Evolutionary conservation across 768 basidiomycete species (phyloP).

Genomic region (Sutorius australiensis): DNA sequence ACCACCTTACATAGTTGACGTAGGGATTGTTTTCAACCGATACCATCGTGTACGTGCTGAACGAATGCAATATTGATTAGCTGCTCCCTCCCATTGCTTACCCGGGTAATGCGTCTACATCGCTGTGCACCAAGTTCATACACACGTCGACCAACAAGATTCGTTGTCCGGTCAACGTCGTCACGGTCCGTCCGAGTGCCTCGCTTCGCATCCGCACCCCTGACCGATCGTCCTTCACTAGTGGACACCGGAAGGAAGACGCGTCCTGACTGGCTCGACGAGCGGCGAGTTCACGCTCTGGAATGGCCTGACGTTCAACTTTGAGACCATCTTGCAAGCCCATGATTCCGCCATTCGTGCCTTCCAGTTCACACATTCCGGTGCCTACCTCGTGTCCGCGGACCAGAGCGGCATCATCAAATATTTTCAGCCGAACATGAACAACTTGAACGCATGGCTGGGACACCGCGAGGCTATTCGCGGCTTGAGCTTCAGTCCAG

Average conservation of each 20-base stretch:
- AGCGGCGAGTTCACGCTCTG: slow-evolving; percentile 98
- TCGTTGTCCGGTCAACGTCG: slow-evolving; percentile 93
- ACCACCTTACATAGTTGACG: slow-evolving; percentile 87
- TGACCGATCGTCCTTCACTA: slow-evolving; percentile 30
- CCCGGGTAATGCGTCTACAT: slow-evolving; percentile 85
- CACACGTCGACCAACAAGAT: slow-evolving; percentile 99
- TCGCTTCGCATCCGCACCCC: background rate
- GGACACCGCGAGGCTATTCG: slow-evolving; percentile 95
- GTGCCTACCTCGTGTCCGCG: slow-evolving; percentile 87
- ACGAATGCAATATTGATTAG: slow-evolving; percentile 41
- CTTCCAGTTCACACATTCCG: slow-evolving; percentile 87
- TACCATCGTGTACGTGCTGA: slow-evolving; percentile 20
- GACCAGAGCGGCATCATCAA: slow-evolving; percentile 96
- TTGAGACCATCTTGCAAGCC: slow-evolving; percentile 98
- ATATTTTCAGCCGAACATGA: slow-evolving; percentile 99
- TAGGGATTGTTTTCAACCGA: slow-evolving; percentile 38
- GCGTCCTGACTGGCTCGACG: slow-evolving; percentile 91
- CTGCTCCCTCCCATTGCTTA: slow-evolving; percentile 93
- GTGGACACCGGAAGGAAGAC: slow-evolving; percentile 98
- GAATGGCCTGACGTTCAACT: slow-evolving; percentile 99
- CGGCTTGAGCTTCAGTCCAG: slow-evolving; percentile 86
- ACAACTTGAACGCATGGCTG: slow-evolving; percentile 91
- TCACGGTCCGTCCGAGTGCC: slow-evolving; percentile 59
- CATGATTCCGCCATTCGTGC: slow-evolving; percentile 94
- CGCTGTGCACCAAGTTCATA: slow-evolving; percentile 93